Evolutionary conservation across 306 rosid species (phyloP).

Genomic region (Morella rubra): DNA sequence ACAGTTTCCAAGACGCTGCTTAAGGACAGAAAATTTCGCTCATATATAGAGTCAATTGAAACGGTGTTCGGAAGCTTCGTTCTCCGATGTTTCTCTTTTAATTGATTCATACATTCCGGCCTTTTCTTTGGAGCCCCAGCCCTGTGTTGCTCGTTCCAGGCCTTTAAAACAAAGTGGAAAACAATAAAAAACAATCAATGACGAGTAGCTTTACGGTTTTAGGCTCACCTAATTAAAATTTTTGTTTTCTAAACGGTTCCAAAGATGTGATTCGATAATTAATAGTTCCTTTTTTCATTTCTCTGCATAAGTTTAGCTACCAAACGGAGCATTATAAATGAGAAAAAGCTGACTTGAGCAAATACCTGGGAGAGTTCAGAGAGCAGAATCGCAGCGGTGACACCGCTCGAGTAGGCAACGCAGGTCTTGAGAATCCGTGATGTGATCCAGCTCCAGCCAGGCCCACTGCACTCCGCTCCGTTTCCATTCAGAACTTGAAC

Average conservation of each 20-base stretch:
- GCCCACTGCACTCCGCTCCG: constrained; percentile 29
- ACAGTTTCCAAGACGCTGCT: constrained; percentile 72
- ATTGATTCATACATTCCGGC: constrained; percentile 53
- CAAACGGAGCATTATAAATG: background rate
- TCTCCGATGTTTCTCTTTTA: constrained; percentile 55
- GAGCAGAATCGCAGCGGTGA: constrained; percentile 81
- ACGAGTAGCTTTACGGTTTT: background rate
- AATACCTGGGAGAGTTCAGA: constrained; percentile 77
- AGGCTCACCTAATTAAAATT: background rate
- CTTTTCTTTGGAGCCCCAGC: constrained; percentile 69
- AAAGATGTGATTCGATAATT: background rate
- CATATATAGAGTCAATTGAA: constrained; percentile 76
- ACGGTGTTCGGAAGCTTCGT: constrained; percentile 72
- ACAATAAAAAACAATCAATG: constrained; percentile 9
- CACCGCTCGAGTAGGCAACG: constrained; percentile 76
- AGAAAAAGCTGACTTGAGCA: background rate
- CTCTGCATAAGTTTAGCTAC: constrained; percentile 4
- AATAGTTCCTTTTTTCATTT: background rate
- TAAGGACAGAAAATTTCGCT: constrained; percentile 74
- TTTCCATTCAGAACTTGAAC: constrained; percentile 36
- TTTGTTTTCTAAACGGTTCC: background rate
- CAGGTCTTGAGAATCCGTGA: constrained; percentile 82
- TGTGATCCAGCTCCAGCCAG: constrained; percentile 82
- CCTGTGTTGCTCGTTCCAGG: constrained; percentile 77
- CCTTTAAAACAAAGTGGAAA: constrained; percentile 44